Evolutionary conservation across 2,329 filamentous ascomycete species (phyloP).

Genomic region (Magnaporthales sp.): DNA sequence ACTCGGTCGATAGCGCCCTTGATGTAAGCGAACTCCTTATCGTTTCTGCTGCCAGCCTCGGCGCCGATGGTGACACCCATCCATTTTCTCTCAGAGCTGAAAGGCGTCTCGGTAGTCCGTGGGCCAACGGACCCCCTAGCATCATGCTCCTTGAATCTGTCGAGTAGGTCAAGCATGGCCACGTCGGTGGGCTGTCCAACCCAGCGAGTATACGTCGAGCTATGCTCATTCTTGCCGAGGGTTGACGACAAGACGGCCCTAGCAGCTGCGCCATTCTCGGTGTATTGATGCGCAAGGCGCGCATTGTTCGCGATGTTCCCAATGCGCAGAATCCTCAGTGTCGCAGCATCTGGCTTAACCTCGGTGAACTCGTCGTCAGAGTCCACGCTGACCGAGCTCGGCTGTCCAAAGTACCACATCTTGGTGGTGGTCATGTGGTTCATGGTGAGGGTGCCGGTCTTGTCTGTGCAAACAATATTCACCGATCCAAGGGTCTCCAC

Average conservation of each 20-base stretch:
- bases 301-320: slow-evolving; percentile 97
- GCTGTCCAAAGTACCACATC: slow-evolving; percentile 84
- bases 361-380: slow-evolving; percentile 46
- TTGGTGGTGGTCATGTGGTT: slow-evolving; percentile 98
- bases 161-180: slow-evolving; percentile 88
- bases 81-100: slow-evolving; percentile 97
- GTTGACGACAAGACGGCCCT: slow-evolving; percentile 83
- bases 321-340: slow-evolving; percentile 74
- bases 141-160: slow-evolving; percentile 86
- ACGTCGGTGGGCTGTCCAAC: slow-evolving; percentile 96
- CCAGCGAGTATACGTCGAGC: slow-evolving; percentile 70
- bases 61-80: slow-evolving; percentile 87
- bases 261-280: slow-evolving; percentile 62
- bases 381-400: slow-evolving; percentile 41
- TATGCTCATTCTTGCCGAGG: slow-evolving; percentile 51
- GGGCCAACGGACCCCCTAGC: slow-evolving; percentile 78
- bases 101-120: slow-evolving; percentile 78
- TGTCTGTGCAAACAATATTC: slow-evolving; percentile 98
- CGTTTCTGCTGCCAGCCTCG: slow-evolving; percentile 40
- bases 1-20: slow-evolving; percentile 91
- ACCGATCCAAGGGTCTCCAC: slow-evolving; percentile 98
- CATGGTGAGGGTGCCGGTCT: slow-evolving; percentile 89
- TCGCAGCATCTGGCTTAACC: slow-evolving; percentile 59
- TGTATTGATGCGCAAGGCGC: slow-evolving; percentile 63
- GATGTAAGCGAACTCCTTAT: slow-evolving; percentile 81